phyloP scores from a whole-genome alignment of 495 filamentous ascomycete species.

The Wilcoxina mikolae region DNA sequence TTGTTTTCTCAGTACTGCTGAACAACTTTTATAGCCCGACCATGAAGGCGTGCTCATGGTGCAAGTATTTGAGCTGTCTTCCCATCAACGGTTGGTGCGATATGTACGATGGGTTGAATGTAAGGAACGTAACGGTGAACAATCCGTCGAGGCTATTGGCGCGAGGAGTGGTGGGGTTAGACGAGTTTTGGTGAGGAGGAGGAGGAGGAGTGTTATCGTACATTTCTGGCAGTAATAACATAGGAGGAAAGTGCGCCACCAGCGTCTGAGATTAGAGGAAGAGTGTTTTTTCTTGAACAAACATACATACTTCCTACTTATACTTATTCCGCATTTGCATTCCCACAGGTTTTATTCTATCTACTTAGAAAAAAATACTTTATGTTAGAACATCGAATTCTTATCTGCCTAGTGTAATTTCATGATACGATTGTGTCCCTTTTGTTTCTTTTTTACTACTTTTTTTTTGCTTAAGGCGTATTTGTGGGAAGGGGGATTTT shows the following conservation, averaged over 20 bases:
- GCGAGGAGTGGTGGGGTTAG: neutral
- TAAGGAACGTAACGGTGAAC: neutral
- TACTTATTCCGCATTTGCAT: too few relatives aligned
- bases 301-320: neutral
- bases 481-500: too few relatives aligned
- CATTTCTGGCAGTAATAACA: neutral
- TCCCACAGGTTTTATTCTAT: too few relatives aligned
- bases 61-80: constrained; percentile 85
- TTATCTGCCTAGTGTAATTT: too few relatives aligned
- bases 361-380: too few relatives aligned
- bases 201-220: neutral
- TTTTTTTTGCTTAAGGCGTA: too few relatives aligned
- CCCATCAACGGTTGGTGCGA: constrained; percentile 69
- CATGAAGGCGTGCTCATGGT: constrained; percentile 67
- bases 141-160: neutral
- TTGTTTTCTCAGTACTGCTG: constrained; percentile 71
- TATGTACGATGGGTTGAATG: constrained; percentile 35
- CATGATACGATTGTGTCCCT: too few relatives aligned
- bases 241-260: too few relatives aligned
- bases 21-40: constrained; percentile 71
- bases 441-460: too few relatives aligned
- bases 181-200: neutral
- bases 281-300: neutral
- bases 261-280: too few relatives aligned
- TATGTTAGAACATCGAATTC: too few relatives aligned